Conservation (phyloP, 441 rosid genomes). For the Adansonia gregorii region DNA sequence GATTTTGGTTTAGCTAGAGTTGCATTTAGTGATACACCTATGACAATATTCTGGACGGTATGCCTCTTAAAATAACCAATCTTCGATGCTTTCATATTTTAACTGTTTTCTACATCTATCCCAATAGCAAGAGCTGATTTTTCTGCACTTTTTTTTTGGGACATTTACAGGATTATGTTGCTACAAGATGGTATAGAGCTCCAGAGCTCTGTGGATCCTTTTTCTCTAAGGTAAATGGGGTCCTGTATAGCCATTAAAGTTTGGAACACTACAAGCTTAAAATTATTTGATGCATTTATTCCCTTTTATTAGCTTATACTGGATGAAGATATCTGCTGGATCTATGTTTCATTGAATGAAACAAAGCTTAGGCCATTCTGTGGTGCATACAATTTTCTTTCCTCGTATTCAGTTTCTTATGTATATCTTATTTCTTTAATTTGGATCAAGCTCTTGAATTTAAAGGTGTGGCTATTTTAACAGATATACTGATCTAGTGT, state of each 20-base stretch:
- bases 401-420: slow-evolving; percentile 4
- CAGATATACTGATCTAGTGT: neutral
- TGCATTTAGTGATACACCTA: slow-evolving; percentile 74
- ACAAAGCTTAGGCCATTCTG: neutral
- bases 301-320: slow-evolving; percentile 5
- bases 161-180: slow-evolving; percentile 77
- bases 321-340: neutral
- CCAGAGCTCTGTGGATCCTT: slow-evolving; percentile 97
- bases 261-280: neutral
- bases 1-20: slow-evolving; percentile 84
- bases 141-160: slow-evolving; percentile 24
- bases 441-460: neutral
- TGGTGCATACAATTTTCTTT: neutral
- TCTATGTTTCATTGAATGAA: neutral
- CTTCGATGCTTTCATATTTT: slow-evolving; percentile 9
- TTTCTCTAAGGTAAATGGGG: slow-evolving; percentile 75
- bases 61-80: slow-evolving; percentile 21
- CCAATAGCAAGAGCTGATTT: slow-evolving; percentile 11
- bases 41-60: slow-evolving; percentile 82
- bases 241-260: neutral
- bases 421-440: neutral
- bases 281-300: slow-evolving; percentile 1
- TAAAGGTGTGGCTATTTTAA: neutral
- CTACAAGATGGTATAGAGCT: slow-evolving; percentile 96
- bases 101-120: slow-evolving; percentile 20